phyloP scores from a whole-genome alignment of 768 basidiomycete genomes.

The Nidularia pulvinata region DNA sequence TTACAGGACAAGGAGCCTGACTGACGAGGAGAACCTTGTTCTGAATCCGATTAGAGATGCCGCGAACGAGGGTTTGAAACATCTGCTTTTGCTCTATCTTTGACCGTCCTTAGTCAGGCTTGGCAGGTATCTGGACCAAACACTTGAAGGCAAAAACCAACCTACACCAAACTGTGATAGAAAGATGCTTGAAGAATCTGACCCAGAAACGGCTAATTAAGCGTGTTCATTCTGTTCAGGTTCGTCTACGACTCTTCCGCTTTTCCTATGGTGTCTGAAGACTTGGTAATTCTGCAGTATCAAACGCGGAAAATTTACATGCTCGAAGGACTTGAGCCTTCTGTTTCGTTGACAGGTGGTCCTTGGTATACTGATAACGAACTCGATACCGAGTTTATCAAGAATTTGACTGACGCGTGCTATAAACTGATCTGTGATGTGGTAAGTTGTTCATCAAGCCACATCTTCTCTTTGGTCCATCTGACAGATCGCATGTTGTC shows the following conservation, averaged over 20 bases:
- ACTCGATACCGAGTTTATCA: slow-evolving; percentile 92
- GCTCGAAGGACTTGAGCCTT: slow-evolving; percentile 85
- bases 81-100: no score
- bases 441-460: no score
- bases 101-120: not conserved
- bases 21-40: slow-evolving; percentile 84
- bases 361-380: slow-evolving; percentile 99
- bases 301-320: slow-evolving; percentile 97
- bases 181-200: slow-evolving; percentile 84
- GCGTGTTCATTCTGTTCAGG: slow-evolving; percentile 86
- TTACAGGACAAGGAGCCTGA: slow-evolving; percentile 76
- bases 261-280: no score
- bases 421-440: slow-evolving; percentile 76
- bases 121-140: slow-evolving; percentile 90
- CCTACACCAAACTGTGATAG: slow-evolving; percentile 87
- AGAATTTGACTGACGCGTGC: slow-evolving; percentile 75
- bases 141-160: slow-evolving; percentile 89
- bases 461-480: no score
- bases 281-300: slow-evolving; percentile 42
- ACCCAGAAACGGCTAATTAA: slow-evolving; percentile 89
- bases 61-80: slow-evolving; percentile 88
- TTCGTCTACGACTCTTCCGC: no score
- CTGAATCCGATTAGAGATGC: slow-evolving; percentile 80
- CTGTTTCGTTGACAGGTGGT: slow-evolving; percentile 91
- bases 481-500: not conserved